Conservation (phyloP, 176 grass and related monocot species). For the Oryza glumipatula region DNA sequence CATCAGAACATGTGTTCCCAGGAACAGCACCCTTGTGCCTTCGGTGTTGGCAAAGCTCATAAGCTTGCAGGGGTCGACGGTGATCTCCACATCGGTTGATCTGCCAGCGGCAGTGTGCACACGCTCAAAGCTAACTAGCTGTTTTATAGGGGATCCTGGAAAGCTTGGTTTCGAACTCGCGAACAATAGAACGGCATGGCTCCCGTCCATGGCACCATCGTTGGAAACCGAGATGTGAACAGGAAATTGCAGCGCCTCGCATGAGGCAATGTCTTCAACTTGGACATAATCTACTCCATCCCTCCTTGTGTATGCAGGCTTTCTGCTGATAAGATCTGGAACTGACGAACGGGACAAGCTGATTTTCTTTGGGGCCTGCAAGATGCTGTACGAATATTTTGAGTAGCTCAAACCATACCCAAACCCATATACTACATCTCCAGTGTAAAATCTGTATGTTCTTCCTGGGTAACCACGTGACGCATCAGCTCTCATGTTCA, state of each 20-base stretch:
- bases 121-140: constrained; percentile 78
- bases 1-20: constrained; percentile 63
- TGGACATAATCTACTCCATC: constrained; percentile 57
- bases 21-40: constrained; percentile 53
- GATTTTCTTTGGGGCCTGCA: constrained; percentile 60
- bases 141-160: constrained; percentile 61
- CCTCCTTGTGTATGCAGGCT: constrained; percentile 38
- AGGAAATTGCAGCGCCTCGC: constrained; percentile 63
- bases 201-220: constrained; percentile 66
- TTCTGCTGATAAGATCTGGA: constrained; percentile 36
- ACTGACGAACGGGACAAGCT: constrained; percentile 45
- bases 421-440: constrained; percentile 72
- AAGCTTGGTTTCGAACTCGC: constrained; percentile 44
- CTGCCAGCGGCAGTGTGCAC: constrained; percentile 46
- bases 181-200: constrained; percentile 67
- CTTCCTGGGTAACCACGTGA: constrained; percentile 79
- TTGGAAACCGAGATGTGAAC: constrained; percentile 64
- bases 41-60: constrained; percentile 60
- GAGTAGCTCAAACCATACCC: constrained; percentile 92
- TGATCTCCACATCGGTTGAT: constrained; percentile 51
- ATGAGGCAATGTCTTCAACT: constrained; percentile 66
- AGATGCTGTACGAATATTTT: constrained; percentile 64
- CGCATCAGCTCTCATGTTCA: constrained; percentile 79
- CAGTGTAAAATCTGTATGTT: constrained; percentile 92
- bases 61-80: constrained; percentile 68